Base-by-base conservation (phyloP, 257 asterid species). In the Cynanchum wilfordii region DNA sequence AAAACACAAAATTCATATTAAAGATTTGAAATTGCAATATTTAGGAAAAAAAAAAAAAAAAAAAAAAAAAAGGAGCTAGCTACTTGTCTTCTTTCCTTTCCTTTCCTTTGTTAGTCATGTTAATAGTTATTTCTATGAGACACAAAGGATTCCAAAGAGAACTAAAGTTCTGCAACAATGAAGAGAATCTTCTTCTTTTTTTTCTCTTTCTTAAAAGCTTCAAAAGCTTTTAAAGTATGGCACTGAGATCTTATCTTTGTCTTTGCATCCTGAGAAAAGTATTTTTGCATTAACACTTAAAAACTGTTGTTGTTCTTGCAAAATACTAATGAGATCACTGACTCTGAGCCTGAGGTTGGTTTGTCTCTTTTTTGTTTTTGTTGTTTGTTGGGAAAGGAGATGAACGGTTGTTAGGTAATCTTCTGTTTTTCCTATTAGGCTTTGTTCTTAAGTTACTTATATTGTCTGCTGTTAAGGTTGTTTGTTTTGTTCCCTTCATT, bases 141-240 rank as follows among this genome's bases (percentile, higher is more conserved):
- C 38, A 4, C 38, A 33, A 33, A 33, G 10, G 22, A 36, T 3
- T 4, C 47, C 7, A 42, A 44, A 51, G 65, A 68, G 80, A 81
- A 83, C 77, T 80, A 86, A 82, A 87, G 77, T 73, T 72, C 76
- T n/a, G 74, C 66, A 78, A 69, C 87, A 83, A 82, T 86, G 86
- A 82, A 79, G 56, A 79, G 56, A 51, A 51, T 51, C 22, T 51
- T 15, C 17, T 10, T 76, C 73, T 80, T 80, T 74, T 81, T 82
- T 79, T 81, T 77, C 22, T 38, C 52, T 62, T 71, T 64, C 69
- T 64, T 58, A 65, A 71, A 64, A 65, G 63, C 70, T 67, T 11
- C 54, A 69, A 77, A 71, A 63, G 62, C 60, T 22, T 15, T 58
- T 17, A 7, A 67, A 42, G 73, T 58, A 65, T 66, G 44, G 67